These are phyloP conservation scores for Eucalyptus tenuipes DNA, from an alignment of 345 rosid species.

Conservation along the genomic window DNA sequence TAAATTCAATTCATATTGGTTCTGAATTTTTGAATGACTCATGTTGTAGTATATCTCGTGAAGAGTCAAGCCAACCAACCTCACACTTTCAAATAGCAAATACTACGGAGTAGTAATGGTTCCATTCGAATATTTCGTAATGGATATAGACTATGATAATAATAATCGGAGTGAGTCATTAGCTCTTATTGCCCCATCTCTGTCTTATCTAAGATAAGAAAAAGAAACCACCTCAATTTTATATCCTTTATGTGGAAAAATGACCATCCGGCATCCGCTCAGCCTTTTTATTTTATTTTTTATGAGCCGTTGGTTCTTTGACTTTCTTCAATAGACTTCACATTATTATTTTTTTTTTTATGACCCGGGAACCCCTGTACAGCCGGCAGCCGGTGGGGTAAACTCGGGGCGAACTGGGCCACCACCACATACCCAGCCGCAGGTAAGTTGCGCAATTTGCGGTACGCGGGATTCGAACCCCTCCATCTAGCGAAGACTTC, in stretches of 20 bases:
- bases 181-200: not conserved
- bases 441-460: too few species aligned
- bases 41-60: not conserved
- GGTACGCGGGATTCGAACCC: too few species aligned
- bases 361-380: too few species aligned
- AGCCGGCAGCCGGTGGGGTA: too few species aligned
- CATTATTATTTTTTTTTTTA: too few species aligned
- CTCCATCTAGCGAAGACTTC: too few species aligned
- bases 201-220: not conserved
- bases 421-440: too few species aligned
- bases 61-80: not conserved
- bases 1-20: not conserved
- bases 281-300: not conserved
- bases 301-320: not conserved
- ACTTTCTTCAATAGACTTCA: not conserved
- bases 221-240: not conserved
- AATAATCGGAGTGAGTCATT: not conserved
- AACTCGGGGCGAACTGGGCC: too few species aligned
- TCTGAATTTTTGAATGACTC: not conserved
- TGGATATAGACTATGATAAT: not conserved
- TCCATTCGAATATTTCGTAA: not conserved
- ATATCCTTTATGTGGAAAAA: not conserved
- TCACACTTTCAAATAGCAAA: not conserved
- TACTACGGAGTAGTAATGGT: not conserved
- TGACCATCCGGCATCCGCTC: not conserved